Evolutionary conservation across 495 filamentous ascomycete species (phyloP).

Genomic region (Oleoguttula mirabilis): DNA sequence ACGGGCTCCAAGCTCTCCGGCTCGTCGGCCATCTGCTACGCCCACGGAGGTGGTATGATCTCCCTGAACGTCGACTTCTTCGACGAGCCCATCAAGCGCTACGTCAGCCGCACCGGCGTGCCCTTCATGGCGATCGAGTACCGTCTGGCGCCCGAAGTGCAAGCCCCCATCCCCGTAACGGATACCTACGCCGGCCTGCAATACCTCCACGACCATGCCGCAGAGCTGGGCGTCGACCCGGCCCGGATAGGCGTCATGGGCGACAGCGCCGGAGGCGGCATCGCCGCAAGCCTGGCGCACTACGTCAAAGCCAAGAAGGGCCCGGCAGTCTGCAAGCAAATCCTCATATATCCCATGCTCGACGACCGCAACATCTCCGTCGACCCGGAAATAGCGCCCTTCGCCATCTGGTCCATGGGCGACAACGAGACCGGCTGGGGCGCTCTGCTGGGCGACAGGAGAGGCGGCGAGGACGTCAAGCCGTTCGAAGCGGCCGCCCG

Average conservation of each 20-base stretch:
- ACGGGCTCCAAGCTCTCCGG: slow-evolving; percentile 4
- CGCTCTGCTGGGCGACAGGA: slow-evolving; percentile 12
- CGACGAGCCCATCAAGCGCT: slow-evolving; percentile 8
- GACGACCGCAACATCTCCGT: slow-evolving; percentile 26
- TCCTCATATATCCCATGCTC: slow-evolving; percentile 40
- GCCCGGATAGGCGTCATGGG: slow-evolving; percentile 21
- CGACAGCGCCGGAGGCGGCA: slow-evolving; percentile 23
- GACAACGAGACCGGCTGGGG: slow-evolving; percentile 16
- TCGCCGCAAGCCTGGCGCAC: slow-evolving; percentile 21
- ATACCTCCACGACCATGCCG: slow-evolving; percentile 20
- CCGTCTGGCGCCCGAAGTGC: slow-evolving; percentile 25
- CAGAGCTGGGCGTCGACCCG: slow-evolving; percentile 23
- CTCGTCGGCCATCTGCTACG: slow-evolving; percentile 12
- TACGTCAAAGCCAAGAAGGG: slow-evolving; percentile 20
- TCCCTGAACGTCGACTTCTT: slow-evolving; percentile 3
- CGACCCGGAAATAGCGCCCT: slow-evolving; percentile 10
- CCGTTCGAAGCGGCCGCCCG: slow-evolving; percentile 6
- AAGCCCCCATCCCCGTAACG: slow-evolving; percentile 16
- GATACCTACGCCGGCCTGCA: slow-evolving; percentile 25
- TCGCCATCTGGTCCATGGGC: slow-evolving; percentile 3
- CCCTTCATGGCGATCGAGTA: slow-evolving; percentile 29
- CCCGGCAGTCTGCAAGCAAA: slow-evolving; percentile 36
- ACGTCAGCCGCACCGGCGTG: slow-evolving; percentile 15
- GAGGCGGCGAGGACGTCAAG: slow-evolving; percentile 1
- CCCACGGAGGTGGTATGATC: slow-evolving; percentile 21